Base-by-base conservation (phyloP, 495 filamentous ascomycete species). In the Evansstolkia leycettana region DNA sequence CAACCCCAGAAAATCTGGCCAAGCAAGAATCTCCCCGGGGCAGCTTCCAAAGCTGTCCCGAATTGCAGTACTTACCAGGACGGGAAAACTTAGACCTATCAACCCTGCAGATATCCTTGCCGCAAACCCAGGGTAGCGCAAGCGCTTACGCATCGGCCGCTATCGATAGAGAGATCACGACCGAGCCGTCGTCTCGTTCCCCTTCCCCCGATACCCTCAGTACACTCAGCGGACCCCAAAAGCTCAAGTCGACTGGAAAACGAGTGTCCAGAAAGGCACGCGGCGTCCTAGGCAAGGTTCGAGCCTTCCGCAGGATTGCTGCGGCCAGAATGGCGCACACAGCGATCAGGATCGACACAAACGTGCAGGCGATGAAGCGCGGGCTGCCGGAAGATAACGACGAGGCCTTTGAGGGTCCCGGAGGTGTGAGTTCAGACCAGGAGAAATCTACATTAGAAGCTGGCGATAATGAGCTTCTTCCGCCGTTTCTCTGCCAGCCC, bases 11-110 rank as follows among this genome's bases (percentile, higher is more conserved):
- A n/a, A 67, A 51, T 47, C 60, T 67, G 64, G 64, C 62, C 60
- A 52, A 51, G 54, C 57, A 58, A 49, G 55, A 52, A 30, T 48
- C 57, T 44, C 51, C 53, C 43, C 57, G 61, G 58, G 59, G 56
- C 64, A 65, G 64, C 64, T 65, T 57, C 42, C 49, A 57, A 52
- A 65, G 64, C 64, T 67, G 61, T 64, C 61, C 62, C 55, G 61
- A 67, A n/a, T n/a, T n/a, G n/a, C n/a, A n/a, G n/a, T n/a, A n/a
- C n/a, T n/a, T n/a, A n/a, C n/a, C n/a, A n/a, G n/a, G n/a, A n/a
- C n/a, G n/a, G n/a, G n/a, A n/a, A n/a, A n/a, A n/a, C n/a, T n/a
- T n/a, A n/a, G 9, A 15, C 13, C 57, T 67, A 49, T 64, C 64
- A 14, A 49, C 55, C 42, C 51, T 64, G 45, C 61, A 63, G 51